phyloP scores from a whole-genome alignment of 1,284 basidiomycete genomes.

The Cutaneotrichosporon daszewskae region DNA sequence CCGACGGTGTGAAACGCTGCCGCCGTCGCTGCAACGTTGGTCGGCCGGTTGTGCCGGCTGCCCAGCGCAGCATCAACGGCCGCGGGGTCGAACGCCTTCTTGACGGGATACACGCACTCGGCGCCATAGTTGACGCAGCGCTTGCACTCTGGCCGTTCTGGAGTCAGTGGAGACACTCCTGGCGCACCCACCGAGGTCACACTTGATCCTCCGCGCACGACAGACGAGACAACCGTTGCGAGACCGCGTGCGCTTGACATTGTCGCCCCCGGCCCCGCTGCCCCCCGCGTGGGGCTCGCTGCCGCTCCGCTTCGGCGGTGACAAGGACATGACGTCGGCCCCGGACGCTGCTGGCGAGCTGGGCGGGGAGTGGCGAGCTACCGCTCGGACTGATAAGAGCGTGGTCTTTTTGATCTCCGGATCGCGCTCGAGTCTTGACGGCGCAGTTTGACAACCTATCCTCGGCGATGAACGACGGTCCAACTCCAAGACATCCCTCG shows the following conservation, averaged over 20 bases:
- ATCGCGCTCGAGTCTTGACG: too few species aligned
- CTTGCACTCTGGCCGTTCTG: slow-evolving; percentile 8
- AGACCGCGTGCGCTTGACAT: slow-evolving; percentile 18
- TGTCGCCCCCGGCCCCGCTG: background rate
- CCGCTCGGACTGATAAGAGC: too few species aligned
- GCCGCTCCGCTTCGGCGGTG: background rate
- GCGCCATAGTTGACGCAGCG: slow-evolving; percentile 20
- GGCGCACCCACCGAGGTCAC: slow-evolving; percentile 31
- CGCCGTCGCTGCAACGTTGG: slow-evolving; percentile 12
- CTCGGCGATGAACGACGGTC: too few species aligned
- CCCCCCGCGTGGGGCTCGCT: background rate
- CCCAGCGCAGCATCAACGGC: slow-evolving; percentile 22
- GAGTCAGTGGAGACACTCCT: background rate
- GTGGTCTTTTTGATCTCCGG: background rate
- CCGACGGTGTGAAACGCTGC: slow-evolving; percentile 5
- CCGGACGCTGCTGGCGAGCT: too few species aligned
- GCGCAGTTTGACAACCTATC: too few species aligned
- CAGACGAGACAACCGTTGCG: slow-evolving; percentile 36
- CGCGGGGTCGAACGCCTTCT: slow-evolving; percentile 30
- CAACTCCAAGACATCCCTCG: too few species aligned
- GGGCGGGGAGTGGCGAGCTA: too few species aligned
- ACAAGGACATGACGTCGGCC: background rate
- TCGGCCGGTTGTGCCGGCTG: slow-evolving; percentile 22
- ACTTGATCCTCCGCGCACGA: slow-evolving; percentile 33
- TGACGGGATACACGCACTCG: slow-evolving; percentile 36